phyloP scores from a whole-genome alignment of 2,329 filamentous ascomycete genomes.

The Xylaria sp. region DNA sequence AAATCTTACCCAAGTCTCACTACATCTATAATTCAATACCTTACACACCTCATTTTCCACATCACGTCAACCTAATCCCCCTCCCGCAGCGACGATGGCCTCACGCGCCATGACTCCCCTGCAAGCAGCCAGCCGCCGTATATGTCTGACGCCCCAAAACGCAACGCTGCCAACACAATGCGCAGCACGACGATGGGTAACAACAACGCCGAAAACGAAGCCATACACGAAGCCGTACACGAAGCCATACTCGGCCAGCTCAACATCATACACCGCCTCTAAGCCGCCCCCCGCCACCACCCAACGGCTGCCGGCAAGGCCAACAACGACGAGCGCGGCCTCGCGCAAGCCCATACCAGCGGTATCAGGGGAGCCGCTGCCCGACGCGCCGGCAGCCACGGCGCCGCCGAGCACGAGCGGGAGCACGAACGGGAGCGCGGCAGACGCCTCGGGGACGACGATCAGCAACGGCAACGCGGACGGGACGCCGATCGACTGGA shows the following conservation, averaged over 20 bases:
- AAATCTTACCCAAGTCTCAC: no score
- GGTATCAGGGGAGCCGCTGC: slow-evolving; percentile 38
- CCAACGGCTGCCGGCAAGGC: slow-evolving; percentile 18
- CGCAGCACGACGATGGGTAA: slow-evolving; percentile 15
- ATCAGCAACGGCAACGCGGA: background rate
- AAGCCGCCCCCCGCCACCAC: slow-evolving; percentile 3
- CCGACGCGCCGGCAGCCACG: slow-evolving; percentile 32
- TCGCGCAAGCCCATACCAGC: slow-evolving; percentile 36
- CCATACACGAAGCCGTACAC: slow-evolving; percentile 1
- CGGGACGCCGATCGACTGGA: slow-evolving; percentile 70
- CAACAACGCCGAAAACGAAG: slow-evolving; percentile 28
- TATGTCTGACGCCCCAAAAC: slow-evolving; percentile 6
- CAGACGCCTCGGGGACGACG: background rate
- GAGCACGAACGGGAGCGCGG: background rate
- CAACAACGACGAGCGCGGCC: slow-evolving; percentile 8
- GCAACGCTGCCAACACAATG: slow-evolving; percentile 12
- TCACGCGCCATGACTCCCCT: slow-evolving; percentile 35
- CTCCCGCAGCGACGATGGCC: slow-evolving; percentile 25
- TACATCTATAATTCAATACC: no score
- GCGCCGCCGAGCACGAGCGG: background rate
- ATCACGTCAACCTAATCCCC: slow-evolving; percentile 5
- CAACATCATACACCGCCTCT: slow-evolving; percentile 19
- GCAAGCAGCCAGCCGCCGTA: slow-evolving; percentile 22
- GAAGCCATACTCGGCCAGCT: background rate
- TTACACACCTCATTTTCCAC: no score